Base-by-base conservation (phyloP, 73 alveolate genomes). In the Paramecium octaurelia region DNA sequence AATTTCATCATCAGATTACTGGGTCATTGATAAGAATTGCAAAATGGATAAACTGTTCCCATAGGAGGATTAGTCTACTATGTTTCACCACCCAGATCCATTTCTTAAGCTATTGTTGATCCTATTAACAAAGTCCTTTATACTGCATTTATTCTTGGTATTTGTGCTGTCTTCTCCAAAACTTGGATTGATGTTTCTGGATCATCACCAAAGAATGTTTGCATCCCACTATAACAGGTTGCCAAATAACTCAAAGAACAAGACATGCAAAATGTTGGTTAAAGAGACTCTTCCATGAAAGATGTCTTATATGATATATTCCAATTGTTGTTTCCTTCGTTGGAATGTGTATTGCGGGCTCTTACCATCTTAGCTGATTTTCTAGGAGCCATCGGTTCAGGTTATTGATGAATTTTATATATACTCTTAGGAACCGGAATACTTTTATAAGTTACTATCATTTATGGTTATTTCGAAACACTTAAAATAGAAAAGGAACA, bases 261-360 rank as follows among this genome's bases (percentile, higher is more conserved):
- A 94, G 99, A 98, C 92, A 97, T 97, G 98, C 80, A 96, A 92
- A 94, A 98, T 92, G 96, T 93, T 88, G 99, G 99, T 42, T 84
- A 86, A 94, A 96, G 99, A 93, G 98, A 98, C 73, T 92, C 70
- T 31, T 87, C 95, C 68, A 97, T 97, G 97, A 96, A 94, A 87
- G 94, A 95, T 89, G 95, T 83, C 69, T 92, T 98, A 85, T 96
- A 86, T 95, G 99, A 96, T 97, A 97, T 93, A 99, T 99, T 93
- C 99, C 99, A 38, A 97, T 48, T 12, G 99, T 99, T 23, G 99
- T 99, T 16, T 97, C 99, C 86, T 98, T 98, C 92, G 99, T 99
- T 35, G 99, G 99, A 70, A 96, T 98, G 99, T 98, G 99, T 94
- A 98, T 99, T 94, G n/a, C n/a, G 99, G 99, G 98, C 98, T 50